Evolutionary conservation across 495 filamentous ascomycete species (phyloP).

Genomic region (Elasticomyces elasticus): DNA sequence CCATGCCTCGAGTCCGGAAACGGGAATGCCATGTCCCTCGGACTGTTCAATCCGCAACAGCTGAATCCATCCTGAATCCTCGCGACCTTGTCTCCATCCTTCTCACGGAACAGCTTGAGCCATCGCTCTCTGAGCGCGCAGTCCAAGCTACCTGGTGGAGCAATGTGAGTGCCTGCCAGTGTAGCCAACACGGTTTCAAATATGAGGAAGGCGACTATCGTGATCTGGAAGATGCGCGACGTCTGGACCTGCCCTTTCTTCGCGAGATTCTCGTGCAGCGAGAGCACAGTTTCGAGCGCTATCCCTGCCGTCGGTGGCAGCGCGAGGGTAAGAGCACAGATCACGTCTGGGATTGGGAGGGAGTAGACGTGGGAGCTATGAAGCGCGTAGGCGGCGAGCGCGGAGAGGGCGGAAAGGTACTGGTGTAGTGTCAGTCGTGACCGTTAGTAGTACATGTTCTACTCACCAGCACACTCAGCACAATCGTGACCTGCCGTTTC

Average conservation of each 20-base stretch:
- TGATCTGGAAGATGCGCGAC: conserved; percentile 25
- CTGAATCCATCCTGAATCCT: conserved; percentile 52
- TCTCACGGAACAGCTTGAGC: conserved; percentile 38
- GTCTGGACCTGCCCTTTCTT: conserved; percentile 25
- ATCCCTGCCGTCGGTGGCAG: conserved; percentile 43
- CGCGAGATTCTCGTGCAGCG: conserved; percentile 32
- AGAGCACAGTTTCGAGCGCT: conserved; percentile 40
- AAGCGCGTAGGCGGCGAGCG: conserved; percentile 37
- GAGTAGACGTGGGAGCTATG: conserved; percentile 38
- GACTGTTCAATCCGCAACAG: conserved; percentile 53
- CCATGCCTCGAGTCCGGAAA: conserved; percentile 32
- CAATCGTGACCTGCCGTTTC: conserved; percentile 17
- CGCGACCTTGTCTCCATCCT: conserved; percentile 43
- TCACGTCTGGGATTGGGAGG: conserved; percentile 41
- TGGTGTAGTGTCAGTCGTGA: conserved; percentile 9
- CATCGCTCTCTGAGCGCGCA: conserved; percentile 48
- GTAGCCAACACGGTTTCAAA: conserved; percentile 45
- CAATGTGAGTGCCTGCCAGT: conserved; percentile 44
- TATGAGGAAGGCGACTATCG: conserved; percentile 39
- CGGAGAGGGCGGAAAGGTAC: conserved; percentile 29
- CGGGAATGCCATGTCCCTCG: conserved; percentile 49
- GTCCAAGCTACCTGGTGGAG: conserved; percentile 35
- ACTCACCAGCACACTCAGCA: conserved; percentile 19
- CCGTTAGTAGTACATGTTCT: not conserved
- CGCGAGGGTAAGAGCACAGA: conserved; percentile 41